Base-by-base conservation (phyloP, 2,329 filamentous ascomycete genomes). In the Capronia coronata region DNA sequence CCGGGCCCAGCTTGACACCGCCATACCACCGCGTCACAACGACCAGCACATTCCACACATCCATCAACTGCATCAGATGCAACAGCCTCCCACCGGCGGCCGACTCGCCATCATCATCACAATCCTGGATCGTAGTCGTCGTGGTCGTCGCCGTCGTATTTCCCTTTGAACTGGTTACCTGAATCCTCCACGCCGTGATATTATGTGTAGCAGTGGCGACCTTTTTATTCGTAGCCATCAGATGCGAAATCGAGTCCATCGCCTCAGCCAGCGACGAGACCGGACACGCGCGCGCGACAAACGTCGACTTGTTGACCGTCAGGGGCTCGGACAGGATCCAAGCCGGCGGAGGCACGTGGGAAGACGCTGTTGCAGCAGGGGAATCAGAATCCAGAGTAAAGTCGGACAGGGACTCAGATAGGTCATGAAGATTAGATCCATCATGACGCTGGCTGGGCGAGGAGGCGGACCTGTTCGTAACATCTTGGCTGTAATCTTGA, bases 21-120 rank as follows among this genome's bases (percentile, higher is more conserved):
- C 93, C 93, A 67, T 94, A 98, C 93, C 93, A 98, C 55, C 93
- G 74, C 32, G 87, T 89, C 22, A 98, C 91, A 2, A 98, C 84
- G 0, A 98, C 88, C 72, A 97, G 84, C 13, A 85, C 84, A 67
- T 94, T 80, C 89, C 90, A 96, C 9, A 94, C 75, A 63, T 90
- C 87, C 87, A 96, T 96, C 54, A 95, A 70, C 71, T 96, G 89
- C 82, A 98, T 84, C 23, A 98, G 72, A 70, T 94, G 88, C 52
- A 97, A 69, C 63, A 98, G 68, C 35, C 93, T 77, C 0, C 85
- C 83, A 0, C 93, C 93, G 0, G 93, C 93, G 4, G 93, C 93
- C 21, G 86, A 86, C 75, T 98, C 93, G 2, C 93, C 93, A 65
- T 98, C 93, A 62, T 98, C 93, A 62, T 98, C 87, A 64, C 84